phyloP scores from a whole-genome alignment of 495 filamentous ascomycete species.

The Cenococcum geophilum region DNA sequence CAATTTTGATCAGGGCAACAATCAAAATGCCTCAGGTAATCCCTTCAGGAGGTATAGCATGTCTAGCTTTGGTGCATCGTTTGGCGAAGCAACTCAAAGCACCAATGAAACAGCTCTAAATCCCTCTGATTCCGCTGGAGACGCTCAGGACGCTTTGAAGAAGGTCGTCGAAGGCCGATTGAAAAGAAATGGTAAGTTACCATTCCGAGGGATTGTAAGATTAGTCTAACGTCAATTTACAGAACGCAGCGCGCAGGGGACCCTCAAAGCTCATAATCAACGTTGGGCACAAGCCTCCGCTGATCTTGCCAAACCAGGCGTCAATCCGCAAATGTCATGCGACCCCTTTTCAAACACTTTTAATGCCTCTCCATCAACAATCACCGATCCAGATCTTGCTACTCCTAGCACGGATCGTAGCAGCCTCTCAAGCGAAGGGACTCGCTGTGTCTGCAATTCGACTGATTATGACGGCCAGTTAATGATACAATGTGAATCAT shows the following conservation, averaged over 20 bases:
- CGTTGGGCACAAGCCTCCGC: slow-evolving; percentile 39
- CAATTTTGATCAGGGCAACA: neutral
- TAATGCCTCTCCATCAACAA: slow-evolving; percentile 58
- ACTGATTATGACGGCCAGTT: slow-evolving; percentile 56
- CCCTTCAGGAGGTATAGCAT: slow-evolving; percentile 26
- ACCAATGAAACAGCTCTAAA: slow-evolving; percentile 13
- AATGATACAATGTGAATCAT: slow-evolving; percentile 88
- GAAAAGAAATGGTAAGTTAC: slow-evolving; percentile 36
- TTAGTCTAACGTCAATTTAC: neutral
- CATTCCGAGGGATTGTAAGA: neutral
- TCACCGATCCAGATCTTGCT: slow-evolving; percentile 59
- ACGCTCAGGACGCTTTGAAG: slow-evolving; percentile 59
- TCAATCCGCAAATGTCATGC: slow-evolving; percentile 18
- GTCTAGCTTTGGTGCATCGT: slow-evolving; percentile 27
- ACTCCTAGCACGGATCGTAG: slow-evolving; percentile 60
- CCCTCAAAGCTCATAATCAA: slow-evolving; percentile 38
- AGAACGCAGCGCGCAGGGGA: slow-evolving; percentile 25
- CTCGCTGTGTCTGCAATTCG: slow-evolving; percentile 69
- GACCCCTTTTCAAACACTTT: slow-evolving; percentile 26
- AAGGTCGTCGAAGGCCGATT: slow-evolving; percentile 65
- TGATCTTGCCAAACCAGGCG: slow-evolving; percentile 26
- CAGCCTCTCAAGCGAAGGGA: slow-evolving; percentile 49
- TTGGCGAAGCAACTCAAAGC: slow-evolving; percentile 11
- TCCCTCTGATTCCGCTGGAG: slow-evolving; percentile 31
- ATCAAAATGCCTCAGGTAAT: slow-evolving; percentile 16